Base-by-base conservation (phyloP, 345 rosid genomes). In the Heritiera littoralis region DNA sequence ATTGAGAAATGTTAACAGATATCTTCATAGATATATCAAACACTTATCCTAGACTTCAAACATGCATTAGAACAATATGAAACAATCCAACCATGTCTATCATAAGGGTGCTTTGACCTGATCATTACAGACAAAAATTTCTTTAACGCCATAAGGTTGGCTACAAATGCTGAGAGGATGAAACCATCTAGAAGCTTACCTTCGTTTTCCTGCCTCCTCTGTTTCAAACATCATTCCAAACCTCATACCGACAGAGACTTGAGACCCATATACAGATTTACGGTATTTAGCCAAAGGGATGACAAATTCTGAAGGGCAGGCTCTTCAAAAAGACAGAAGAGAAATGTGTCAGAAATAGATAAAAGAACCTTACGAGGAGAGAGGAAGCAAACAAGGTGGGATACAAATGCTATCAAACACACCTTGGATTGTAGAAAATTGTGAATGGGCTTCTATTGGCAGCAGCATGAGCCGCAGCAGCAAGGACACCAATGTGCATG, bases 151-250 rank as follows among this genome's bases (percentile, higher is more conserved):
- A 7, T 15, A 32, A 61, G n/a, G 70, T 55, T 78, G 59, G 59
- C 75, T 58, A 17, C 15, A 71, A 68, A 43, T 23, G 41, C 41
- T 12, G 68, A 64, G 59, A 59, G 58, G 41, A 11, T 46, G 18
- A 74, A 64, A 48, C 9, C 7, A 59, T 41, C 65, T 32, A 30
- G 61, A 81, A 65, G 54, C 69, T 83, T 76, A 93, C 99, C 98
- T 89, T 68, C 98, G 95, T 81, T 94, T 97, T 40, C 93, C 94
- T 0, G 98, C 93, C 82, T 97, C 99, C 70, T 97, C 98, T 5
- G 98, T 94, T 84, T 97, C 99, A 84, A 94, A 97, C 98, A 97
- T 94, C 99, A 97, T 97, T 59, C 99, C 99, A 76, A 97, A 97
- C 82, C 98, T 89, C 99, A 97, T 97, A 61, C 99, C 98, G 80